Evolutionary conservation across 139 green algal genomes (phyloP).

Genomic region (Astrephomene gubernaculifera): DNA sequence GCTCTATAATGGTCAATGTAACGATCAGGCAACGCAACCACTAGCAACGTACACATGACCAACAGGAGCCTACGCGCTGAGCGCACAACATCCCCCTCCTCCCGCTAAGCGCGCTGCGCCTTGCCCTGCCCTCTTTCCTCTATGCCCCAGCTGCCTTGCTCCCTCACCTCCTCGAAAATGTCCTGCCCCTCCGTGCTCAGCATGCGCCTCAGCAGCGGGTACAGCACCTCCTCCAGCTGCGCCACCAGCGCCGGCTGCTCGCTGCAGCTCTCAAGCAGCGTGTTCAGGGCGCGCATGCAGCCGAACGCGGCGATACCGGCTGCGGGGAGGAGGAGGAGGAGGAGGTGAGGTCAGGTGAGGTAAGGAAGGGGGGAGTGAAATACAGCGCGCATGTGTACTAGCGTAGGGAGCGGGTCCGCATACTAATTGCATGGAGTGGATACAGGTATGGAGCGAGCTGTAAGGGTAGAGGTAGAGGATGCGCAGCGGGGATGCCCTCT

Average conservation of each 20-base stretch:
- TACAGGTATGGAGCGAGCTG: background rate
- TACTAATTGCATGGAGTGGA: background rate
- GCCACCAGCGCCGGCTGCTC: slow-evolving; percentile 81
- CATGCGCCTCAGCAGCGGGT: slow-evolving; percentile 89
- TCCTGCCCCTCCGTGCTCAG: slow-evolving; percentile 78
- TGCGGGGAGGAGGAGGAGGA: slow-evolving; percentile 26
- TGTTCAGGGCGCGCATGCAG: slow-evolving; percentile 91
- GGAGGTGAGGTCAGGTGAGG: background rate
- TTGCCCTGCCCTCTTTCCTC: too few relatives aligned
- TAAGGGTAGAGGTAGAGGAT: background rate
- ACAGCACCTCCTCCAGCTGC: slow-evolving; percentile 87
- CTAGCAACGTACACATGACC: too few relatives aligned
- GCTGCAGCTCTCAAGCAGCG: slow-evolving; percentile 89
- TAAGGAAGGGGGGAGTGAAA: background rate
- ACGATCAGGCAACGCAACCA: too few relatives aligned
- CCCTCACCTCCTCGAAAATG: slow-evolving; percentile 89
- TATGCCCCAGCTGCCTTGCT: background rate
- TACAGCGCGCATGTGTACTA: too few relatives aligned
- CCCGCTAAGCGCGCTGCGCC: too few relatives aligned
- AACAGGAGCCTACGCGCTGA: too few relatives aligned
- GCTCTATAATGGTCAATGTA: too few relatives aligned
- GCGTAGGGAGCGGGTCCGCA: too few relatives aligned
- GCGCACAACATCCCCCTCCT: too few relatives aligned
- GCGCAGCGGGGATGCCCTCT: too few relatives aligned
- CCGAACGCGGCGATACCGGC: slow-evolving; percentile 86